A percentile compares a stretch with the other conserved stretches of the same genome.
phyloP scores from a whole-genome alignment of 306 rosid species.

The cucumber (Cucumis sativus) region DNA sequence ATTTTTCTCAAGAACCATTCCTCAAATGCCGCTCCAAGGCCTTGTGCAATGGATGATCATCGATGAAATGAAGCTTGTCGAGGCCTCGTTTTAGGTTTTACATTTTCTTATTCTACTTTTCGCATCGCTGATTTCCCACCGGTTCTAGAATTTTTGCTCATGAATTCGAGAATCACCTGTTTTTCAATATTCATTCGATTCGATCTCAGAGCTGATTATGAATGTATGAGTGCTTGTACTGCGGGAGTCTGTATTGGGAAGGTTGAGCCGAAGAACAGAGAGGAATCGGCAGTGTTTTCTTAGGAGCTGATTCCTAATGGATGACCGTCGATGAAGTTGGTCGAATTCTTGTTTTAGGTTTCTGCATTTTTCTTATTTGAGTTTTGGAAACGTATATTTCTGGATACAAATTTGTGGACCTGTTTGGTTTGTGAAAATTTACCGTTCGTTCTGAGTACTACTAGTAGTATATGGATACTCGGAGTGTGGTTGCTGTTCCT shows the following conservation, averaged over 20 bases:
- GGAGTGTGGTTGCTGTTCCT: conserved; percentile 47
- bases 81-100: conserved; percentile 58
- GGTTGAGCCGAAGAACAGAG: not conserved
- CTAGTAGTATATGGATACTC: conserved; percentile 79
- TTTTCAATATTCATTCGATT: not conserved
- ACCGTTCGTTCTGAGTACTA: conserved; percentile 20
- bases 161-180: not conserved
- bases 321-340: conserved; percentile 76
- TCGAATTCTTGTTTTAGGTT: conserved; percentile 65
- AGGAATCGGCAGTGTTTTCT: conserved; percentile 28
- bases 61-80: conserved; percentile 63
- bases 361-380: not conserved
- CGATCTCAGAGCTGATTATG: conserved; percentile 40
- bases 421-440: not conserved
- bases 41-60: conserved; percentile 69
- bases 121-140: not conserved
- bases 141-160: not conserved
- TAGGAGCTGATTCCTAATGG: conserved; percentile 64
- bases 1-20: conserved; percentile 33
- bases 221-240: conserved; percentile 70
- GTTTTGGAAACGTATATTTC: not conserved
- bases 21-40: conserved; percentile 54
- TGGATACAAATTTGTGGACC: not conserved
- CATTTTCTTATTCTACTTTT: not conserved
- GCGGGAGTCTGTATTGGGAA: conserved; percentile 47